Conservation (phyloP, 2,329 filamentous ascomycete genomes). For the Talaromyces islandicus region DNA sequence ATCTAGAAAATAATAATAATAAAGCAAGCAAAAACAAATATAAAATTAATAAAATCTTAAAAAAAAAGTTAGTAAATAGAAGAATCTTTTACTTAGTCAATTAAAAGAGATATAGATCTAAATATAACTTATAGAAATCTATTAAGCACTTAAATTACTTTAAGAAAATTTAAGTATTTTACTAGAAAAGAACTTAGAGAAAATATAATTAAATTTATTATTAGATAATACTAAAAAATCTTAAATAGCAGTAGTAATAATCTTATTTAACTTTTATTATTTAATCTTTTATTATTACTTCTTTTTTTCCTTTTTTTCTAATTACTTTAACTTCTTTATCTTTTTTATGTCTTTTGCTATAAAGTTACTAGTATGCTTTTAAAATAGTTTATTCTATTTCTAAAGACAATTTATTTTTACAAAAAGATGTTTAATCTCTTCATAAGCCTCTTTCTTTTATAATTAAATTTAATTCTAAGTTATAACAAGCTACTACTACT, state of each 20-base stretch:
- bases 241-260: background rate
- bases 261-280: background rate
- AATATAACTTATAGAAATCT: too few relatives aligned
- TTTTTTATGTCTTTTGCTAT: background rate
- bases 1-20: background rate
- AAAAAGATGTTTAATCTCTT: constrained; percentile 4
- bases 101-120: too few relatives aligned
- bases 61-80: background rate
- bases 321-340: background rate
- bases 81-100: too few relatives aligned
- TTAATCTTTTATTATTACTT: background rate
- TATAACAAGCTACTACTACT: background rate
- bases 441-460: too few relatives aligned
- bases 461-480: background rate
- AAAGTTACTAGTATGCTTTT: background rate
- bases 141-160: too few relatives aligned
- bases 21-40: background rate
- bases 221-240: too few relatives aligned
- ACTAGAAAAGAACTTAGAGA: too few relatives aligned
- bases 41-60: background rate
- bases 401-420: background rate
- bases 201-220: too few relatives aligned
- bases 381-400: background rate
- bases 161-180: too few relatives aligned
- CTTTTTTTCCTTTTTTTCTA: background rate